Percentiles rank a stretch among this genome's conserved stretches.
These are phyloP conservation scores for Heritiera littoralis DNA, from an alignment of 345 rosid species.

Conservation along the genomic window DNA sequence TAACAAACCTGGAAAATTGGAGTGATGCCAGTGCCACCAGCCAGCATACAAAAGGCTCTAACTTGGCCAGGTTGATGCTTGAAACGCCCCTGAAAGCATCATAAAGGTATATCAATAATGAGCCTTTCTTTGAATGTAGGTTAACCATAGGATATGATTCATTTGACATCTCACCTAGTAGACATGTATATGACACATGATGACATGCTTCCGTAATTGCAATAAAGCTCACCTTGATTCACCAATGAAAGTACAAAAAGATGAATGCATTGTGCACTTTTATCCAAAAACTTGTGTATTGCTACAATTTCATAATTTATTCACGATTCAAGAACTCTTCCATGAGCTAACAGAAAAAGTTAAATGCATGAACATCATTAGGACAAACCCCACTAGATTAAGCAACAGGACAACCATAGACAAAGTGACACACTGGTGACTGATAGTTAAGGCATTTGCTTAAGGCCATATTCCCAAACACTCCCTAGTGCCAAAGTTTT, in stretches of 20 bases:
- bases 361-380: not conserved
- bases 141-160: too few species aligned
- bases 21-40: conserved; percentile 78
- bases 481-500: not conserved
- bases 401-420: not conserved
- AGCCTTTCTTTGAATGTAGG: too few species aligned
- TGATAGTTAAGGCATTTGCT: not conserved
- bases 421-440: not conserved
- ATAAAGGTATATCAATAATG: not conserved
- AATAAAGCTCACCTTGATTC: not conserved
- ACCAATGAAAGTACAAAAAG: not conserved
- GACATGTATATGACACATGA: not conserved
- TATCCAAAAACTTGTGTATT: not conserved
- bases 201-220: not conserved
- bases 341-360: not conserved
- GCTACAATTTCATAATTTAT: not conserved
- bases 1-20: conserved; percentile 67
- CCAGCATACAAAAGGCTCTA: conserved; percentile 69
- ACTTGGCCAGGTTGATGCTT: conserved; percentile 64
- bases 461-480: not conserved
- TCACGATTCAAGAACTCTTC: conserved; percentile 5
- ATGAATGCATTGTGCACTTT: not conserved
- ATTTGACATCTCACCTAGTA: not conserved
- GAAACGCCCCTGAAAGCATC: conserved; percentile 56
- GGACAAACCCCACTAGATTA: not conserved